phyloP scores from a whole-genome alignment of 805 yeast species.

The Teunomyces funiuensis region DNA sequence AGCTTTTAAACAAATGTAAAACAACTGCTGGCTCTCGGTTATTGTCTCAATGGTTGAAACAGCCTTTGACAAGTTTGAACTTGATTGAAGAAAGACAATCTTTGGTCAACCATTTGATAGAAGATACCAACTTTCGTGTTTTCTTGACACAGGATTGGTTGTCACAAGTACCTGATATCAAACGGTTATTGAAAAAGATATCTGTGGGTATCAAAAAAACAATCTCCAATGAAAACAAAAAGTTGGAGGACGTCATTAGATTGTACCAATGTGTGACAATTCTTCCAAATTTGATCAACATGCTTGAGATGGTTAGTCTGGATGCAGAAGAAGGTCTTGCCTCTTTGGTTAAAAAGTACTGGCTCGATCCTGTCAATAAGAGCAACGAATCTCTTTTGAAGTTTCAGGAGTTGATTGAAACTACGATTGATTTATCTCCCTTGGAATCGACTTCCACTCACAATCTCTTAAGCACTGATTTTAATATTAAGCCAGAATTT shows the following conservation, averaged over 20 bases:
- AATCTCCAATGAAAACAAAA: conserved; percentile 46
- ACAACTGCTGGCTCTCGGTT: conserved; percentile 86
- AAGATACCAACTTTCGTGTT: conserved; percentile 66
- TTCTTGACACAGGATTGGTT: conserved; percentile 66
- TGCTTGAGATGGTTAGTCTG: conserved; percentile 45
- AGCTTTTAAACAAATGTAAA: conserved; percentile 83
- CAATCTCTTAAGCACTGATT: conserved; percentile 56
- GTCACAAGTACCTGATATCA: conserved; percentile 77
- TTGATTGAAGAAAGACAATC: conserved; percentile 68
- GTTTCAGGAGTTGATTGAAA: conserved; percentile 83
- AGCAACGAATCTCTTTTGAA: conserved; percentile 55
- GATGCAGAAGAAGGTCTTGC: conserved; percentile 30
- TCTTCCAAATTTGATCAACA: conserved; percentile 65
- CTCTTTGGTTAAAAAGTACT: conserved; percentile 45
- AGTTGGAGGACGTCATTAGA: conserved; percentile 85
- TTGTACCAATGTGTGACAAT: conserved; percentile 70
- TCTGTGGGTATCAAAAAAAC: conserved; percentile 29
- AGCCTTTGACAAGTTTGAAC: conserved; percentile 71
- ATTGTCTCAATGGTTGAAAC: conserved; percentile 92
- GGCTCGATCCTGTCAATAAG: conserved; percentile 58
- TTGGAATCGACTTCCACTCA: conserved; percentile 52
- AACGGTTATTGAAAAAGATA: conserved; percentile 71
- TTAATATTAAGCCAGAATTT: conserved; percentile 84
- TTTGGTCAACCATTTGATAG: conserved; percentile 72
- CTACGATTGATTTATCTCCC: conserved; percentile 85